These are phyloP conservation scores for Trapa incisa DNA, from an alignment of 345 rosid species.

Conservation along the genomic window DNA sequence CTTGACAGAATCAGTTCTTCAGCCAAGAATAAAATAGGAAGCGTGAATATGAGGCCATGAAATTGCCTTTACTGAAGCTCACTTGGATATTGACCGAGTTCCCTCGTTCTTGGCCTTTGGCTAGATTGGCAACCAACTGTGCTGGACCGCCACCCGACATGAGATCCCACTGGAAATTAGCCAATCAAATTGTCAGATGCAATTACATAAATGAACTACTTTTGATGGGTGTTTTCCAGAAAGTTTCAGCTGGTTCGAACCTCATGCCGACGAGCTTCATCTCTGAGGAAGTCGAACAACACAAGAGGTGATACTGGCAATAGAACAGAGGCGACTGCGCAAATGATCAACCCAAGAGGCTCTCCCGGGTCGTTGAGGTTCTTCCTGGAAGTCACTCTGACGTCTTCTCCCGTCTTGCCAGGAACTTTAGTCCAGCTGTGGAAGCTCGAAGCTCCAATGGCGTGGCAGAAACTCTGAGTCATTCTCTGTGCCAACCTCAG, in stretches of 20 bases:
- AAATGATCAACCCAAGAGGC: conserved; percentile 77
- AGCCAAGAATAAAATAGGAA: neutral
- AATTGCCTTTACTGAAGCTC: neutral
- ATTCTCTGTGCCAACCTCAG: conserved; percentile 81
- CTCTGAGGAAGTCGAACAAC: conserved; percentile 81
- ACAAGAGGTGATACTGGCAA: conserved; percentile 59
- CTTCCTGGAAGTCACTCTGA: conserved; percentile 81
- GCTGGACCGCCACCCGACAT: conserved; percentile 57
- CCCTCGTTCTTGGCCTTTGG: conserved; percentile 93
- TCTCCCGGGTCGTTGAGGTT: conserved; percentile 88
- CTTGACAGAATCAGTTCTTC: neutral
- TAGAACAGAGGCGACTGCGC: conserved; percentile 82
- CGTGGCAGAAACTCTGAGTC: conserved; percentile 71
- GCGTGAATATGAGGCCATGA: neutral
- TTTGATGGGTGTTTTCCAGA: neutral
- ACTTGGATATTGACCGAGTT: conserved; percentile 82
- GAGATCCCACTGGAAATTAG: conserved; percentile 70
- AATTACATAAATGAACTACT: neutral
- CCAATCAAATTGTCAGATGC: conserved; percentile 5
- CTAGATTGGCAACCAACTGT: conserved; percentile 60
- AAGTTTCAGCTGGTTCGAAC: conserved; percentile 15
- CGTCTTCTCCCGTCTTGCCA: conserved; percentile 84
- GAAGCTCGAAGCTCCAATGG: conserved; percentile 92
- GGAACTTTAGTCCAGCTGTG: conserved; percentile 78
- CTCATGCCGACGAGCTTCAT: conserved; percentile 72